Conservation (phyloP, 1,284 basidiomycete species). For the Puccinia polysora region DNA sequence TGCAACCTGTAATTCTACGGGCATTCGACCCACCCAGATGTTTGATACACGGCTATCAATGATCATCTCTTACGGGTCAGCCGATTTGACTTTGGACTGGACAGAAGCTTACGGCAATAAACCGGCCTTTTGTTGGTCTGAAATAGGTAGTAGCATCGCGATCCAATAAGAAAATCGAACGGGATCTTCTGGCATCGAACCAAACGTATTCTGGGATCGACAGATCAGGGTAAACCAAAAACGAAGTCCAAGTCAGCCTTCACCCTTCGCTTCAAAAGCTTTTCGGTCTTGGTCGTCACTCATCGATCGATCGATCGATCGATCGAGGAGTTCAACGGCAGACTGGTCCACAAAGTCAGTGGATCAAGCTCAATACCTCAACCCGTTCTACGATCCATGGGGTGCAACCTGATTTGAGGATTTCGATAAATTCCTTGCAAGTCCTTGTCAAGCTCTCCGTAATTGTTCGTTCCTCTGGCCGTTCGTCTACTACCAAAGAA, state of each 20-base stretch:
- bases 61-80: no score
- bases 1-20: slow-evolving; percentile 73
- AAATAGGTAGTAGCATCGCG: slow-evolving; percentile 83
- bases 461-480: slow-evolving; percentile 50
- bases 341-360: background rate
- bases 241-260: background rate
- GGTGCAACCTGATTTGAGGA: slow-evolving; percentile 72
- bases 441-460: slow-evolving; percentile 68
- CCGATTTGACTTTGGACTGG: no score
- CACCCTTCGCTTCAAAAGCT: slow-evolving; percentile 34
- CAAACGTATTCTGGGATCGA: slow-evolving; percentile 59
- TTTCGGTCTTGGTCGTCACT: no score
- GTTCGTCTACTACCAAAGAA: slow-evolving; percentile 58
- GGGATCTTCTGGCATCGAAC: slow-evolving; percentile 62
- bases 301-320: no score
- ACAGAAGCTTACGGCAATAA: slow-evolving; percentile 71
- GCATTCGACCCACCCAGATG: no score
- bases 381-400: slow-evolving; percentile 80
- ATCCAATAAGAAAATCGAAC: slow-evolving; percentile 82
- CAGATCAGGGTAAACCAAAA: slow-evolving; percentile 46
- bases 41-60: no score
- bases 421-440: slow-evolving; percentile 73
- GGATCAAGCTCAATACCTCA: background rate
- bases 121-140: slow-evolving; percentile 86
- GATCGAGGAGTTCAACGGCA: no score